Conservation (phyloP, 306 rosid genomes). For the Cicer bijugum region DNA sequence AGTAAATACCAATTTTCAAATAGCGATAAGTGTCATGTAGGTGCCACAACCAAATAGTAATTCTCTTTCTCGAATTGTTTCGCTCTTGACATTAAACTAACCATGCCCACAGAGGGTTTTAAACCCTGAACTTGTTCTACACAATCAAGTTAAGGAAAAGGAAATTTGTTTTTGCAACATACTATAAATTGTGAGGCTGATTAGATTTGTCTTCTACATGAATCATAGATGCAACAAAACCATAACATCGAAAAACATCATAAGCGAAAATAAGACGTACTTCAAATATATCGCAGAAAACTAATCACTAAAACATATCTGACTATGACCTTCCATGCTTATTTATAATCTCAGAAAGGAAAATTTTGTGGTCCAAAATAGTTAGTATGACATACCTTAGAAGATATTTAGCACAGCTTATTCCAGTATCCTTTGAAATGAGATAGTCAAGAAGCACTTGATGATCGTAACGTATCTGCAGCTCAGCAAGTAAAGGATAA, state of each 20-base stretch:
- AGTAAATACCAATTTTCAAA: slow-evolving; percentile 36
- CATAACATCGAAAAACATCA: slow-evolving; percentile 30
- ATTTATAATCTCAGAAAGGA: slow-evolving; percentile 22
- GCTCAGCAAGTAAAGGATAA: slow-evolving; percentile 38
- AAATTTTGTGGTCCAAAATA: background rate
- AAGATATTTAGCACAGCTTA: slow-evolving; percentile 81
- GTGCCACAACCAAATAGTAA: slow-evolving; percentile 14
- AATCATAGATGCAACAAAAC: slow-evolving; percentile 34
- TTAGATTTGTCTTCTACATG: slow-evolving; percentile 8
- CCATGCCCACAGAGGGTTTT: slow-evolving; percentile 25
- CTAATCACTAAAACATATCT: slow-evolving; percentile 25
- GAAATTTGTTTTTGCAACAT: background rate
- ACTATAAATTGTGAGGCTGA: background rate
- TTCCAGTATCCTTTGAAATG: slow-evolving; percentile 87
- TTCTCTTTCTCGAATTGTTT: slow-evolving; percentile 5
- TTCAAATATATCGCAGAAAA: slow-evolving; percentile 29
- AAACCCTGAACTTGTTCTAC: slow-evolving; percentile 28
- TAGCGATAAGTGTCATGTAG: slow-evolving; percentile 25
- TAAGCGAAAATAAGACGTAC: slow-evolving; percentile 3
- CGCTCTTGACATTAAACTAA: slow-evolving; percentile 23
- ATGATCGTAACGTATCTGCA: slow-evolving; percentile 94
- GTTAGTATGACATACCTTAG: slow-evolving; percentile 56
- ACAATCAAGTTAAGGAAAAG: background rate
- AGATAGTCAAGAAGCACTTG: slow-evolving; percentile 92
- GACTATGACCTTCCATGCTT: slow-evolving; percentile 6